Conservation (phyloP, 768 basidiomycete species). For the Mycena maculata region DNA sequence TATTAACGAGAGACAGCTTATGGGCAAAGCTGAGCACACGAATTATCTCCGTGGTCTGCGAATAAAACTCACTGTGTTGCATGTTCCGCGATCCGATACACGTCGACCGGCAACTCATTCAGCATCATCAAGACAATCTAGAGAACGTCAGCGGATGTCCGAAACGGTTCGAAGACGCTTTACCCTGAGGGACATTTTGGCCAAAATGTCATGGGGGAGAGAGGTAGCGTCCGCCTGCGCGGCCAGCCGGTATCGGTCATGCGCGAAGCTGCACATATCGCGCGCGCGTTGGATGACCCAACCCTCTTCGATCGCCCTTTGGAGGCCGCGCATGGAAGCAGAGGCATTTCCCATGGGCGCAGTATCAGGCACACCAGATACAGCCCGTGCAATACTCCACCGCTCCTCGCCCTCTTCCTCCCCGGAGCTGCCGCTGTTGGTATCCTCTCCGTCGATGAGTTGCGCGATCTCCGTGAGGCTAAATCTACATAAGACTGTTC, state of each 20-base stretch:
- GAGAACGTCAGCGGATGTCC: neutral
- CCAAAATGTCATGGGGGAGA: constrained; percentile 60
- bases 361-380: constrained; percentile 58
- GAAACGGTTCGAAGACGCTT: constrained; percentile 23
- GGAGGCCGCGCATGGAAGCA: constrained; percentile 74
- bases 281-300: constrained; percentile 79
- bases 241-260: constrained; percentile 81
- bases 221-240: constrained; percentile 68
- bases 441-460: constrained; percentile 81
- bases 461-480: constrained; percentile 78
- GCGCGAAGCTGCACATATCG: constrained; percentile 82
- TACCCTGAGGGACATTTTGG: constrained; percentile 80
- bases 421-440: constrained; percentile 60
- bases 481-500: constrained; percentile 56
- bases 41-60: neutral
- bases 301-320: constrained; percentile 74
- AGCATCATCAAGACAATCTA: constrained; percentile 81
- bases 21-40: neutral
- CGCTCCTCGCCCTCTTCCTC: constrained; percentile 64
- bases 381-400: constrained; percentile 65
- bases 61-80: constrained; percentile 61
- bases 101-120: constrained; percentile 68
- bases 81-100: constrained; percentile 78
- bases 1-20: constrained; percentile 71
- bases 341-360: constrained; percentile 54